These are phyloP conservation scores for Umbelopsis isabellina DNA, from an alignment of 192 early-diverging fungal genomes.

Conservation along the genomic window DNA sequence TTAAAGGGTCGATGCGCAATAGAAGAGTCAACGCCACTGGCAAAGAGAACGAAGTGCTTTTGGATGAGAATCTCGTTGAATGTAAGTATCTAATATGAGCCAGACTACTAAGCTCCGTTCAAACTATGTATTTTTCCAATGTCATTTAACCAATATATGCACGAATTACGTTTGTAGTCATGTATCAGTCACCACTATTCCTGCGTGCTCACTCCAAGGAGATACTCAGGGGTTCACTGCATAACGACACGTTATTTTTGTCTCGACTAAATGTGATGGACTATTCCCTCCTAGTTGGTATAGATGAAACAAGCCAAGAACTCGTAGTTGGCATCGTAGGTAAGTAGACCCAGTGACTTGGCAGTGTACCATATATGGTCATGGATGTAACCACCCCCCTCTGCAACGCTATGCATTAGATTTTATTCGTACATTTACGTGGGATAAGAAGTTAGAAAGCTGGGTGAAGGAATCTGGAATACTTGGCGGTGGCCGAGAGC, in stretches of 20 bases:
- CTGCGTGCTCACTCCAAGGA: conserved; percentile 90
- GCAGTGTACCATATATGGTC: background rate
- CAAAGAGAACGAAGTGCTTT: conserved; percentile 80
- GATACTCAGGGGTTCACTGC: conserved; percentile 81
- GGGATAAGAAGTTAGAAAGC: conserved; percentile 98
- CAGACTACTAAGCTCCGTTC: background rate
- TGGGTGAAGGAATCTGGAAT: conserved; percentile 97
- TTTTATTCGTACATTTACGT: conserved; percentile 97
- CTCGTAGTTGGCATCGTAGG: conserved; percentile 97
- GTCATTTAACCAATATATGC: background rate
- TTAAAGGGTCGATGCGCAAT: conserved; percentile 96
- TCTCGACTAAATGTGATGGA: conserved; percentile 97
- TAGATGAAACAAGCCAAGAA: conserved; percentile 84
- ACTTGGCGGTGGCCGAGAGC: conserved; percentile 87
- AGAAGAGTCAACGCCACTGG: conserved; percentile 89
- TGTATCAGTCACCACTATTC: conserved; percentile 87
- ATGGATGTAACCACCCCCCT: background rate
- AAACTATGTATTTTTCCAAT: background rate
- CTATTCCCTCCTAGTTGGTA: conserved; percentile 94
- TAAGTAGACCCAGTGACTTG: conserved; percentile 37
- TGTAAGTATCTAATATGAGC: conserved; percentile 45
- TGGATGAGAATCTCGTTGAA: conserved; percentile 95
- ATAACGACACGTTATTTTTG: conserved; percentile 94
- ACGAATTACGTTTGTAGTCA: conserved; percentile 46
- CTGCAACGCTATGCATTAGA: conserved; percentile 49